Percentiles rank a stretch among this genome's conserved stretches.
phyloP scores from a whole-genome alignment of 768 basidiomycete species.

The Trametes sanguinea region DNA sequence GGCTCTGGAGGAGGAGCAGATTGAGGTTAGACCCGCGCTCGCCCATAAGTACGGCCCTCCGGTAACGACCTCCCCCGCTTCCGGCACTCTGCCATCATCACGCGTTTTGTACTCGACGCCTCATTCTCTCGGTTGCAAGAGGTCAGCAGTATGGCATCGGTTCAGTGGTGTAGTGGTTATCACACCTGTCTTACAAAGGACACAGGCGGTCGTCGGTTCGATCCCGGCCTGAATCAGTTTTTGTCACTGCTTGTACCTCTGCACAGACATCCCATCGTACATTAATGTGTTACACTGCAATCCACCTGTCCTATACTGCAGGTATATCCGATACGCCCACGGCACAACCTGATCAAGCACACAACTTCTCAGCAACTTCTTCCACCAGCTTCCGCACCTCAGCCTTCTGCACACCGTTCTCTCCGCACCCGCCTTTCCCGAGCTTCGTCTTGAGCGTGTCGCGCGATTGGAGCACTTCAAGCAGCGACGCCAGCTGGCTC shows the following conservation, averaged over 20 bases:
- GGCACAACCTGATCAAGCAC: conserved; percentile 18
- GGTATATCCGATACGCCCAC: too few species aligned
- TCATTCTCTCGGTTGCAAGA: too few species aligned
- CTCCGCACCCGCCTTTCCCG: conserved; percentile 49
- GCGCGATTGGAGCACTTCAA: conserved; percentile 71
- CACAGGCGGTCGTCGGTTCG: conserved; percentile 6
- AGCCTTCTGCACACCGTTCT: conserved; percentile 57
- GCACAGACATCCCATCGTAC: too few species aligned
- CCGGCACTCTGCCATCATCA: conserved; percentile 13
- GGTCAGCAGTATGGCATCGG: not conserved
- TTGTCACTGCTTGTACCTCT: not conserved
- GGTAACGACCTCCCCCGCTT: conserved; percentile 22
- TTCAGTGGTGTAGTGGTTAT: conserved; percentile 7
- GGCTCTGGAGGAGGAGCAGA: not conserved
- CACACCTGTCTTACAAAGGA: conserved; percentile 6
- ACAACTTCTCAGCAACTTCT: conserved; percentile 57
- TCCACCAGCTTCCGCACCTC: conserved; percentile 65
- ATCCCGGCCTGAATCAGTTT: conserved; percentile 5
- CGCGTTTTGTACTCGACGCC: conserved; percentile 3
- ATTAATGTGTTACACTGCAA: not conserved
- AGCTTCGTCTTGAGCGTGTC: conserved; percentile 61
- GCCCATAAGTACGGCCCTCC: conserved; percentile 15
- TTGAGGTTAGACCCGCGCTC: not conserved
- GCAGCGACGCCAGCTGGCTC: conserved; percentile 50
- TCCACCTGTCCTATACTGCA: not conserved